Percentiles rank a stretch among this genome's conserved stretches.
These are phyloP conservation scores for Saturnispora sekii DNA, from an alignment of 805 yeast genomes.

Conservation along the genomic window DNA sequence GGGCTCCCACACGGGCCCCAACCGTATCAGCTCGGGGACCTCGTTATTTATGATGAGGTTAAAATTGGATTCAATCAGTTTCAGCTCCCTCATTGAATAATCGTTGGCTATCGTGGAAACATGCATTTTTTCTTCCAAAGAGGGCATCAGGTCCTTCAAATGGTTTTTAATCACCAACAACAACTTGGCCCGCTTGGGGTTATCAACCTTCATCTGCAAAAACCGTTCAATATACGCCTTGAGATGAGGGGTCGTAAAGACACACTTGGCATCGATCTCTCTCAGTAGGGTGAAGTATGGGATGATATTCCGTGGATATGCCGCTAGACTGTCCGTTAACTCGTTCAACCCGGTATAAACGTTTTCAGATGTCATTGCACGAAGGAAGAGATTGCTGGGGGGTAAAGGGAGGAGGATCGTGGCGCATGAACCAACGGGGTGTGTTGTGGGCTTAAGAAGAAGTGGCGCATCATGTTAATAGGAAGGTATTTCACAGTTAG, in stretches of 20 bases:
- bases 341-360: conserved; percentile 84
- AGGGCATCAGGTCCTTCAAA: conserved; percentile 70
- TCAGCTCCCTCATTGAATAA: conserved; percentile 54
- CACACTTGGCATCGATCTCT: conserved; percentile 93
- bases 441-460: neutral
- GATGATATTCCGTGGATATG: conserved; percentile 74
- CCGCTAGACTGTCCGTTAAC: conserved; percentile 82
- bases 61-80: conserved; percentile 71
- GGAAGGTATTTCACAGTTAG: neutral
- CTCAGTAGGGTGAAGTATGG: conserved; percentile 79
- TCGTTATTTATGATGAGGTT: conserved; percentile 66
- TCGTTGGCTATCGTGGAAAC: conserved; percentile 89
- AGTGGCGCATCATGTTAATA: neutral
- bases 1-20: conserved; percentile 80
- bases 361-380: conserved; percentile 26
- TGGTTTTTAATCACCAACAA: conserved; percentile 34
- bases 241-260: conserved; percentile 59
- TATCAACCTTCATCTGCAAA: conserved; percentile 29
- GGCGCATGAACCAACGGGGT: neutral
- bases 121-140: conserved; percentile 94
- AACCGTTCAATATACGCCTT: conserved; percentile 43
- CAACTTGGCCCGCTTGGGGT: conserved; percentile 30
- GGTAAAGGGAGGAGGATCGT: neutral
- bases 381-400: conserved; percentile 1
- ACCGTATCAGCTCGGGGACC: conserved; percentile 68